Conservation (phyloP, 345 rosid genomes). For the Syzygium grande region DNA sequence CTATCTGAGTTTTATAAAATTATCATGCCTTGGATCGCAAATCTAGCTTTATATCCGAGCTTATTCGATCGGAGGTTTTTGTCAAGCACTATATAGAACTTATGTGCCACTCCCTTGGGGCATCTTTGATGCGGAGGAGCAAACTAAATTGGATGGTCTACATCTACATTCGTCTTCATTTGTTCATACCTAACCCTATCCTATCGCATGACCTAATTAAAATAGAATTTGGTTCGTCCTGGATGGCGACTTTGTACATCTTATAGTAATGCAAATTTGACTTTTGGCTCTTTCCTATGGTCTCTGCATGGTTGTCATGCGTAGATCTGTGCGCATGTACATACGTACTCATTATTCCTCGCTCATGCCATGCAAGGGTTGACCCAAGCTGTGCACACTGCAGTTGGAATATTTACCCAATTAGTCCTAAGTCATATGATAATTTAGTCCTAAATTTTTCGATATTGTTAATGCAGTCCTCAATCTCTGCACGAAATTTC, state of each 20-base stretch:
- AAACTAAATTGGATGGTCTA: neutral
- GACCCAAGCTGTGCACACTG: neutral
- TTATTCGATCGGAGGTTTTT: neutral
- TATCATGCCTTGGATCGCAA: neutral
- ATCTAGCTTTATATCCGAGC: neutral
- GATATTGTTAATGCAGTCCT: accelerated
- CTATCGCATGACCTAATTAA: neutral
- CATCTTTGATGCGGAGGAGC: neutral
- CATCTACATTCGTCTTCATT: neutral
- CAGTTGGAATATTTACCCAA: accelerated
- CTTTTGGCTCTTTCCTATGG: neutral
- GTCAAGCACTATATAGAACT: neutral
- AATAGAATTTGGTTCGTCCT: neutral
- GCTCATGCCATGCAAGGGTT: neutral
- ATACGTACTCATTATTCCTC: neutral
- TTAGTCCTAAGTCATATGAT: accelerated
- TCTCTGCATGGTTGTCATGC: neutral
- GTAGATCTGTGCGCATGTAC: neutral
- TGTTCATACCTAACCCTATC: neutral
- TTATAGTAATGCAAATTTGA: neutral
- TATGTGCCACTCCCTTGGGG: neutral
- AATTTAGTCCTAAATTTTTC: neutral
- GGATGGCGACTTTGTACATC: neutral
- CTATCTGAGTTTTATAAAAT: neutral
- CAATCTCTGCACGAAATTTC: neutral